Evolutionary conservation across 495 filamentous ascomycete species (phyloP).

Genomic region (Parmelia sp.): DNA sequence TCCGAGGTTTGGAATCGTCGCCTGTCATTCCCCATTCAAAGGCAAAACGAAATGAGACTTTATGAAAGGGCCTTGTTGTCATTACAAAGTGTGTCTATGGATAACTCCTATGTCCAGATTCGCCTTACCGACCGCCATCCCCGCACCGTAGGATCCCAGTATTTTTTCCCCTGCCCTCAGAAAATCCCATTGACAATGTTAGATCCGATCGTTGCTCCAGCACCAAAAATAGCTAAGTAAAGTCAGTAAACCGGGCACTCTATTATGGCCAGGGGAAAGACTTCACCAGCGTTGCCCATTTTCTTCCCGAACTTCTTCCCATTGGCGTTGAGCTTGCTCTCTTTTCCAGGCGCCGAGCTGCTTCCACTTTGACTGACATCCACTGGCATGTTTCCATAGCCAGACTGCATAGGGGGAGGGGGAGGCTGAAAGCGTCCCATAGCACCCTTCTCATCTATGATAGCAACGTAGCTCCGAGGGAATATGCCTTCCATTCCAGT

Average conservation of each 20-base stretch:
- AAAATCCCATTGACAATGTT: slow-evolving; percentile 94
- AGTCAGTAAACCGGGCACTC: slow-evolving; percentile 18
- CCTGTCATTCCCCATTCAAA: no score
- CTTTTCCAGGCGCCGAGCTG: slow-evolving; percentile 24
- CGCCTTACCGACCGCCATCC: slow-evolving; percentile 8
- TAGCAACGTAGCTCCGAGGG: slow-evolving; percentile 77
- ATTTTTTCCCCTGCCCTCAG: slow-evolving; percentile 37
- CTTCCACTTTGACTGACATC: slow-evolving; percentile 45
- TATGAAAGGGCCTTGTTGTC: slow-evolving; percentile 6
- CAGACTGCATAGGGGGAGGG: slow-evolving; percentile 34
- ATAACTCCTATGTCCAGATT: slow-evolving; percentile 14
- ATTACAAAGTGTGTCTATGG: slow-evolving; percentile 11
- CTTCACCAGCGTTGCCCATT: slow-evolving; percentile 49
- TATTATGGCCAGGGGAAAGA: slow-evolving; percentile 17
- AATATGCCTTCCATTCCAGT: slow-evolving; percentile 86
- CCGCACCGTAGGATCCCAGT: slow-evolving; percentile 1
- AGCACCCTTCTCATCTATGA: slow-evolving; percentile 41
- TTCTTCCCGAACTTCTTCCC: slow-evolving; percentile 56
- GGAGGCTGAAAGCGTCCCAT: slow-evolving; percentile 18
- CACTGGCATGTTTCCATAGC: slow-evolving; percentile 49
- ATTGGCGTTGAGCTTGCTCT: slow-evolving; percentile 46
- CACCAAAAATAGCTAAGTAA: slow-evolving; percentile 59
- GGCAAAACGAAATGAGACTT: not conserved
- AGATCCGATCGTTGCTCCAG: slow-evolving; percentile 82
- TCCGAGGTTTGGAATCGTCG: no score